Conservation (phyloP, 225 moss, liverwort and hornwort species). For the Pleurozium schreberi region DNA sequence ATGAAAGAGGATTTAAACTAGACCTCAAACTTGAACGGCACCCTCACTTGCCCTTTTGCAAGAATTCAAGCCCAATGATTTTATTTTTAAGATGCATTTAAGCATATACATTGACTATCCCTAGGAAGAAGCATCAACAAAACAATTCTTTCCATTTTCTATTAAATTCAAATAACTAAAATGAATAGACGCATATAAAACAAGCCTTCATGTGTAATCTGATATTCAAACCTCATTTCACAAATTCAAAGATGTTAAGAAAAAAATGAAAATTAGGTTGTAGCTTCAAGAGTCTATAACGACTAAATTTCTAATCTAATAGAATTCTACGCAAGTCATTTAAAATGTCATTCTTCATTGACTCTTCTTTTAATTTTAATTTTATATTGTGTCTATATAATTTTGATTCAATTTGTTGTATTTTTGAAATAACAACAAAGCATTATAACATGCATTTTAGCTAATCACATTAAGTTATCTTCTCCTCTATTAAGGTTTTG, state of each 20-base stretch:
- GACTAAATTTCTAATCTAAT: background rate
- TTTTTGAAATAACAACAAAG: background rate
- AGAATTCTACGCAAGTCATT: background rate
- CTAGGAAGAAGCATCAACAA: background rate
- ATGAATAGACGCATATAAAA: too few species aligned
- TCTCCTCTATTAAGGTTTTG: background rate
- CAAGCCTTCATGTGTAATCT: background rate
- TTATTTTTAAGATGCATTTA: background rate
- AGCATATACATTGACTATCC: background rate
- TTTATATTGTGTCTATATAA: background rate
- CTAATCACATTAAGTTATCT: background rate
- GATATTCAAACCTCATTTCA: background rate
- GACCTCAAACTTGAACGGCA: too few species aligned
- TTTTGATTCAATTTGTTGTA: background rate
- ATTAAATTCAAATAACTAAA: background rate
- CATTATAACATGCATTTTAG: background rate
- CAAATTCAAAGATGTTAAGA: background rate
- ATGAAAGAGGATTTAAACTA: background rate
- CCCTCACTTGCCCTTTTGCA: background rate
- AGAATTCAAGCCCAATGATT: too few species aligned
- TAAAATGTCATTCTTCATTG: background rate
- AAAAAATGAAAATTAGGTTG: background rate
- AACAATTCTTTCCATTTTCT: accelerated
- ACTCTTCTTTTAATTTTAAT: background rate
- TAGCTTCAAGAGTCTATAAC: background rate